A percentile compares a stretch with the other conserved stretches of the same genome.
phyloP scores from a whole-genome alignment of 768 basidiomycete species.

The Panaeolus cyanescens region DNA sequence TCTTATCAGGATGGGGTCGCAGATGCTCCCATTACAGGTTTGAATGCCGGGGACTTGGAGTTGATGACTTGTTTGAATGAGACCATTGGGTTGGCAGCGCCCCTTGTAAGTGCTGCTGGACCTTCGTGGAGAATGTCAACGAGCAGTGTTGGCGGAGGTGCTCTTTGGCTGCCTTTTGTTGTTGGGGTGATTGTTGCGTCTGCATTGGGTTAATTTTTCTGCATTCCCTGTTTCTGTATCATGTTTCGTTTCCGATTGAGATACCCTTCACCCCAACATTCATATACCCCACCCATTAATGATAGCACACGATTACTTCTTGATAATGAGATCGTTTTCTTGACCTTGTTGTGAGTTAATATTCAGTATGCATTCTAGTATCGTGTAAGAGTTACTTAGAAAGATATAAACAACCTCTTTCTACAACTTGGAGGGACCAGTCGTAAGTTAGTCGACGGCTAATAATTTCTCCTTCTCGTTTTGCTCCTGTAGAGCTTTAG shows the following conservation, averaged over 20 bases:
- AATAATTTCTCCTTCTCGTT: conserved; percentile 2
- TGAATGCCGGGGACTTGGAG: conserved; percentile 9
- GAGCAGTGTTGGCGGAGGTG: background rate
- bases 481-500: background rate
- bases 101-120: conserved; percentile 16
- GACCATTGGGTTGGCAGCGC: conserved; percentile 17
- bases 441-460: conserved; percentile 4
- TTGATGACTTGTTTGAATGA: conserved; percentile 19
- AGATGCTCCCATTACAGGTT: conserved; percentile 12
- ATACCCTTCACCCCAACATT: too few relatives aligned
- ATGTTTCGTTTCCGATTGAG: too few relatives aligned
- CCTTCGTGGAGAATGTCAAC: background rate
- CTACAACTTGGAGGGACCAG: too few relatives aligned
- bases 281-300: background rate
- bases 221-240: background rate
- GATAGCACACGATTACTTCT: too few relatives aligned
- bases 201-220: background rate
- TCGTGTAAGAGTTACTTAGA: too few relatives aligned
- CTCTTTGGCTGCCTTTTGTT: background rate
- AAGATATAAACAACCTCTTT: too few relatives aligned
- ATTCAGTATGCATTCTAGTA: too few relatives aligned
- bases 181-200: background rate
- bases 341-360: too few relatives aligned
- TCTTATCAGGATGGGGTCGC: conserved; percentile 12
- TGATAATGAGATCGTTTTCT: too few relatives aligned